Evolutionary conservation across 495 filamentous ascomycete species (phyloP).

Genomic region (Bacidia gigantensis): DNA sequence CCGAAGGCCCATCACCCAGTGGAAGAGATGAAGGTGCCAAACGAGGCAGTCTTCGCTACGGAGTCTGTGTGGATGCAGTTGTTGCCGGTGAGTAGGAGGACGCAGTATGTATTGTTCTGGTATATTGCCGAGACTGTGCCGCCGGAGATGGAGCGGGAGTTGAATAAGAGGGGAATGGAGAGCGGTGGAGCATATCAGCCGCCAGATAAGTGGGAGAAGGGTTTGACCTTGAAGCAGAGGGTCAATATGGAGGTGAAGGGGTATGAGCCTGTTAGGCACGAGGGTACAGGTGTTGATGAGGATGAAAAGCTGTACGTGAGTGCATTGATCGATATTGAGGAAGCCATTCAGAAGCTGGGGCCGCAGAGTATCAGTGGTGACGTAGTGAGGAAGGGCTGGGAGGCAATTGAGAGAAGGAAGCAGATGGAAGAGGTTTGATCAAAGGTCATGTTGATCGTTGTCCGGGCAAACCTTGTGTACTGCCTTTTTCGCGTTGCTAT

Average conservation of each 20-base stretch:
- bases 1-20: slow-evolving; percentile 19
- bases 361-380: slow-evolving; percentile 25
- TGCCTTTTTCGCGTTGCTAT: too few species aligned
- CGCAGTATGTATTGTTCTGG: slow-evolving; percentile 36
- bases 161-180: slow-evolving; percentile 4
- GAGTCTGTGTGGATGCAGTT: slow-evolving; percentile 34
- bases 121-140: slow-evolving; percentile 37
- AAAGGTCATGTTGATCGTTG: too few species aligned
- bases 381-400: slow-evolving; percentile 31
- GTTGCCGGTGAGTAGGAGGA: slow-evolving; percentile 16
- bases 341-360: slow-evolving; percentile 27
- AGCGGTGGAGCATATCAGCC: slow-evolving; percentile 13
- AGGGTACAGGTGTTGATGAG: slow-evolving; percentile 31
- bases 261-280: slow-evolving; percentile 29
- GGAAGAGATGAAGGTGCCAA: slow-evolving; percentile 1
- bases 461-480: too few species aligned
- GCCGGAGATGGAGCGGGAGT: slow-evolving; percentile 21
- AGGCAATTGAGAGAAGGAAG: slow-evolving; percentile 20
- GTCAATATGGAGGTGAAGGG: slow-evolving; percentile 24
- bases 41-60: slow-evolving; percentile 16
- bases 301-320: slow-evolving; percentile 31
- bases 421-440: slow-evolving; percentile 20
- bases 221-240: slow-evolving; percentile 24
- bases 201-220: slow-evolving; percentile 19
- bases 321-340: slow-evolving; percentile 27